Base-by-base conservation (phyloP, 2,329 filamentous ascomycete species). In the Fusarium robinianum region DNA sequence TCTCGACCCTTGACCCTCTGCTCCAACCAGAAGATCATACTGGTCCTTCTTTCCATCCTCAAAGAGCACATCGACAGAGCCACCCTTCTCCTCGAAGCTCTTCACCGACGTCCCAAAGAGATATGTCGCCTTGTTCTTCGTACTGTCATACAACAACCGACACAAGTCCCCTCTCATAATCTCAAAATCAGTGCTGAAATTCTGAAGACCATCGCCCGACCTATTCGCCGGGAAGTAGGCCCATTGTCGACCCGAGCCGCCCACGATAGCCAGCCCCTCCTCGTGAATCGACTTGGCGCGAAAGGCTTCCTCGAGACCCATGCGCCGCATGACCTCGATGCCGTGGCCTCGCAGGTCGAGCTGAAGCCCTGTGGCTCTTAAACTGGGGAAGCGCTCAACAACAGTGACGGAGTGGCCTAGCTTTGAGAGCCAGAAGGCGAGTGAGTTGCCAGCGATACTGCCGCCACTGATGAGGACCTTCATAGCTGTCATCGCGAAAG, bases 101-200 rank as follows among this genome's bases (percentile, higher is more conserved):
- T 60, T 55, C 15, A 71, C 49, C 1, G 63, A 61, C 11, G 62
- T 62, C 8, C 57, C 62, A 36, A 68, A 69, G 1, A 55, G 8
- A 26, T 64, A 64, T 14, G 50, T 58, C 5, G 54, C 57, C 2
- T 37, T 51, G 16, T 62, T 51, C 11, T 62, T 53, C 12, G 64
- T 68, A 9, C 55, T 64, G 63, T 68, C 65, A 37, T 75, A 68
- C 0, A 81, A 49, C 2, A 81, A 53, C 1, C 51, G 57, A 12
- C 69, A 73, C 10, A 82, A 49, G 33, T 80, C 74, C 0, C 74
- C 77, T 5, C 79, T 66, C 69, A 81, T 73, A 36, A 82, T 80
- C 62, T 81, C 79, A 31, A 70, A 74, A 10, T 81, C 77, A 2
- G 65, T 69, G 0, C 74, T 75, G 22, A 78, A 68, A n/a, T 56